These are phyloP conservation scores for Solanum medicagineum DNA, from an alignment of 257 asterid species.

Conservation along the genomic window DNA sequence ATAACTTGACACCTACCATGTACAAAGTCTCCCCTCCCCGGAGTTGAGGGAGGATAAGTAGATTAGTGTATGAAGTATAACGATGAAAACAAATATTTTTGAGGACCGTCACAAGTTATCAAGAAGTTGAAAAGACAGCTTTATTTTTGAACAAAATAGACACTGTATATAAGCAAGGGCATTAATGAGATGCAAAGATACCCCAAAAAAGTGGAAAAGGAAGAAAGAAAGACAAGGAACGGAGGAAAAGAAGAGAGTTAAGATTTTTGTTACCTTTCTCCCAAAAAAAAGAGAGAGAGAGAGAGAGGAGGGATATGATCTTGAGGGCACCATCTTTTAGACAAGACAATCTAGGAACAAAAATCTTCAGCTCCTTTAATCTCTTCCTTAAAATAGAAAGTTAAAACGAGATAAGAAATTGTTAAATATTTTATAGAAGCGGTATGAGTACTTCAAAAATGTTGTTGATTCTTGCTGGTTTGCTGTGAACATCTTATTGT, in stretches of 20 bases:
- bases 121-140: neutral
- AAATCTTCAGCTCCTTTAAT: neutral
- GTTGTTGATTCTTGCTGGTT: neutral
- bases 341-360: neutral
- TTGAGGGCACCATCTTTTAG: neutral
- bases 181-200: neutral
- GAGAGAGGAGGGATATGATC: constrained; percentile 2
- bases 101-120: neutral
- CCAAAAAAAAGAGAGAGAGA: neutral
- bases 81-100: neutral
- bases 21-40: neutral
- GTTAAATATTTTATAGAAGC: neutral
- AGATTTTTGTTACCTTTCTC: neutral
- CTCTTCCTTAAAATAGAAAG: neutral
- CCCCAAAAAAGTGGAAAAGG: neutral
- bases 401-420: neutral
- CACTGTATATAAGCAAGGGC: neutral
- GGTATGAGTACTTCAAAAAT: neutral
- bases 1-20: neutral
- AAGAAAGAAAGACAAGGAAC: neutral
- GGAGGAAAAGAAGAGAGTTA: neutral
- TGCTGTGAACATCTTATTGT: neutral
- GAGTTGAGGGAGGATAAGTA: neutral
- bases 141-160: neutral
- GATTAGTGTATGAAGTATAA: neutral